A percentile compares a stretch with the other conserved stretches of the same genome.
These are phyloP conservation scores for Arabidopsis suecica DNA, from an alignment of 345 rosid species.

Conservation along the genomic window DNA sequence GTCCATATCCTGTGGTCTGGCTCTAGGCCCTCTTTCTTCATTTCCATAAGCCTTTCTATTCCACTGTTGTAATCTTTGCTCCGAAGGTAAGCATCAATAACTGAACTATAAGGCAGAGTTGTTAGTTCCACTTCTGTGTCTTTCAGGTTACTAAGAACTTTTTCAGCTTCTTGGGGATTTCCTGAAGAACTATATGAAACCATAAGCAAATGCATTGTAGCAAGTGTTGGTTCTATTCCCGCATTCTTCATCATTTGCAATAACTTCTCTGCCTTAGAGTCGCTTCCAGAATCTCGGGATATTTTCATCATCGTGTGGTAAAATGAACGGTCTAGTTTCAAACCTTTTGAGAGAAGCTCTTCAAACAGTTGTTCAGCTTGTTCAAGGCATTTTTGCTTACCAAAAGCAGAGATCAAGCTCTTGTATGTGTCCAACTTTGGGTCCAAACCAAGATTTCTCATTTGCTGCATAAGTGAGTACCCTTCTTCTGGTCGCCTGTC, in stretches of 20 bases:
- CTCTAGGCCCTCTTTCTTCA: constrained; percentile 78
- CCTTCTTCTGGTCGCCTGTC: constrained; percentile 91
- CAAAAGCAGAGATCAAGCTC: constrained; percentile 91
- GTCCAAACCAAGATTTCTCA: constrained; percentile 71
- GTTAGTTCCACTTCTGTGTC: constrained; percentile 66
- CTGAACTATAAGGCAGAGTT: constrained; percentile 81
- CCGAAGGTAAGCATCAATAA: constrained; percentile 86
- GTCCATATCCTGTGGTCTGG: constrained; percentile 96
- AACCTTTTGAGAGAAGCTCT: constrained; percentile 66
- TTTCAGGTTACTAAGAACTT: constrained; percentile 72
- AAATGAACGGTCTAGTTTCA: constrained; percentile 85
- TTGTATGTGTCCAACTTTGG: constrained; percentile 88
- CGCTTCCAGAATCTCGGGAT: constrained; percentile 69
- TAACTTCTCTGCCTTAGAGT: constrained; percentile 76
- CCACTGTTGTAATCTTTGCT: constrained; percentile 71
- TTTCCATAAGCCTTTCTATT: constrained; percentile 72
- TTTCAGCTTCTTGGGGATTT: constrained; percentile 86
- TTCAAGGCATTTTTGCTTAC: constrained; percentile 67
- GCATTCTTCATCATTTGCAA: constrained; percentile 75
- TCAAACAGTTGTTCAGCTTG: constrained; percentile 84
- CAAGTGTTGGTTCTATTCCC: constrained; percentile 77
- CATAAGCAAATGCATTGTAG: constrained; percentile 98
- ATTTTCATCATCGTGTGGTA: constrained; percentile 95
- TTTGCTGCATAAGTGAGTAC: constrained; percentile 70
- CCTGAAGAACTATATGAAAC: constrained; percentile 89